Percentiles rank a stretch among this genome's conserved stretches.
Conservation (phyloP, 2,329 filamentous ascomycete genomes). For the Xylaria hypoxylon region DNA sequence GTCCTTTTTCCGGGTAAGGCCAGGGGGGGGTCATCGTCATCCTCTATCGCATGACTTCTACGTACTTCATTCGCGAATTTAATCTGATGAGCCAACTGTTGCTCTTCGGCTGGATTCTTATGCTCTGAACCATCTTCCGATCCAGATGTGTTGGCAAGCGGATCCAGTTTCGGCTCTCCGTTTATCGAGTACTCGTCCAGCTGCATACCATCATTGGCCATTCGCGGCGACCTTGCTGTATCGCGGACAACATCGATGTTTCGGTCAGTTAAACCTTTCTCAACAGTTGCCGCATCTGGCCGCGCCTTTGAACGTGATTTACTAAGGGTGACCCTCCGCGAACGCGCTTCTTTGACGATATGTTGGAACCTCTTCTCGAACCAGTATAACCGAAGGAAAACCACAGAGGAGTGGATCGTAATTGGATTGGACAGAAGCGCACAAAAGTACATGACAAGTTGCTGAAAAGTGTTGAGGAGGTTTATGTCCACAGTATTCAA, state of each 20-base stretch:
- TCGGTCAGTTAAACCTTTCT: slow-evolving; percentile 73
- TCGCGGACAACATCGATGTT: slow-evolving; percentile 74
- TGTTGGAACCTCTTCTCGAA: slow-evolving; percentile 96
- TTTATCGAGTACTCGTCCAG: slow-evolving; percentile 56
- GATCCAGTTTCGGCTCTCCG: slow-evolving; percentile 42
- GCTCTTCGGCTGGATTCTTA: slow-evolving; percentile 28
- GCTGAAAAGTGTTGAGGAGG: slow-evolving; percentile 75
- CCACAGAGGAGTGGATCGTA: slow-evolving; percentile 84
- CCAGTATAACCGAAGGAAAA: slow-evolving; percentile 95
- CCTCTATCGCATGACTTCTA: slow-evolving; percentile 63
- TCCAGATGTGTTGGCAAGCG: slow-evolving; percentile 36
- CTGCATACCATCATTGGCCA: slow-evolving; percentile 71
- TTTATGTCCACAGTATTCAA: slow-evolving; percentile 84
- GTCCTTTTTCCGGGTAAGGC: slow-evolving; percentile 64
- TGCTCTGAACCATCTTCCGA: slow-evolving; percentile 39
- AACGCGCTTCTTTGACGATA: slow-evolving; percentile 78
- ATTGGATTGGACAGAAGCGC: slow-evolving; percentile 84
- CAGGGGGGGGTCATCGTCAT: slow-evolving; percentile 59
- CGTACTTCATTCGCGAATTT: slow-evolving; percentile 66
- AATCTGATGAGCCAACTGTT: slow-evolving; percentile 59
- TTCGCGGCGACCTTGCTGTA: slow-evolving; percentile 64
- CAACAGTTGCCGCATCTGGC: slow-evolving; percentile 61
- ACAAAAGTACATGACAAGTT: slow-evolving; percentile 77
- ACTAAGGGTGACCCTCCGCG: slow-evolving; percentile 72
- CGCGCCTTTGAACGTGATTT: slow-evolving; percentile 67